phyloP scores from a whole-genome alignment of 1,284 basidiomycete species.

The Malassezia equina region DNA sequence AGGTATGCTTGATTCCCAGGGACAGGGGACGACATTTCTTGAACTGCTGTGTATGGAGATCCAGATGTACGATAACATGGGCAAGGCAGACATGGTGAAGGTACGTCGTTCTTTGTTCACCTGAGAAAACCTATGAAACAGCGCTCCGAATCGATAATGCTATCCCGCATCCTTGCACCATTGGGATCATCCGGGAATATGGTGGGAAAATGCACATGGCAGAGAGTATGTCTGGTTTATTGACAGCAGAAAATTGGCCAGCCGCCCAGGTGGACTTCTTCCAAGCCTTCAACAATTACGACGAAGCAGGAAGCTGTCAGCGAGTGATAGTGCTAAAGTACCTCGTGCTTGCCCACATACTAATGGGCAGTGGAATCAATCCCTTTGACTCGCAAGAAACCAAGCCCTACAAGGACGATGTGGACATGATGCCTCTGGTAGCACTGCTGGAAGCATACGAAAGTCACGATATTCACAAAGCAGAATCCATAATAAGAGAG shows the following conservation, averaged over 20 bases:
- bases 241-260: conserved; percentile 71
- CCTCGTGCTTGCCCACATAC: conserved; percentile 92
- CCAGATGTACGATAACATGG: conserved; percentile 95
- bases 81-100: conserved; percentile 89
- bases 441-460: conserved; percentile 93
- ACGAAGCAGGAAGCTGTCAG: conserved; percentile 91
- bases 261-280: conserved; percentile 96
- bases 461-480: conserved; percentile 82
- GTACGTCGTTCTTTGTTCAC: neutral
- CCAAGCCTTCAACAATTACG: conserved; percentile 95
- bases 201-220: conserved; percentile 99
- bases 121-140: conserved; percentile 83
- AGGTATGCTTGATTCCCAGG: conserved; percentile 68
- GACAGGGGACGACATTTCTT: conserved; percentile 80
- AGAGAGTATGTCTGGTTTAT: conserved; percentile 60
- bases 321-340: conserved; percentile 97
- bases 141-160: conserved; percentile 84
- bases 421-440: conserved; percentile 96
- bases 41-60: conserved; percentile 98
- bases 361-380: conserved; percentile 95
- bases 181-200: conserved; percentile 98
- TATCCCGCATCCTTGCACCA: conserved; percentile 93
- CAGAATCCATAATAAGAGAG: conserved; percentile 85
- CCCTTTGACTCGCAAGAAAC: conserved; percentile 99
- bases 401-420: conserved; percentile 88